A percentile compares a stretch with the other conserved stretches of the same genome.
phyloP scores from a whole-genome alignment of 495 filamentous ascomycete genomes.

The Extremus antarcticus region DNA sequence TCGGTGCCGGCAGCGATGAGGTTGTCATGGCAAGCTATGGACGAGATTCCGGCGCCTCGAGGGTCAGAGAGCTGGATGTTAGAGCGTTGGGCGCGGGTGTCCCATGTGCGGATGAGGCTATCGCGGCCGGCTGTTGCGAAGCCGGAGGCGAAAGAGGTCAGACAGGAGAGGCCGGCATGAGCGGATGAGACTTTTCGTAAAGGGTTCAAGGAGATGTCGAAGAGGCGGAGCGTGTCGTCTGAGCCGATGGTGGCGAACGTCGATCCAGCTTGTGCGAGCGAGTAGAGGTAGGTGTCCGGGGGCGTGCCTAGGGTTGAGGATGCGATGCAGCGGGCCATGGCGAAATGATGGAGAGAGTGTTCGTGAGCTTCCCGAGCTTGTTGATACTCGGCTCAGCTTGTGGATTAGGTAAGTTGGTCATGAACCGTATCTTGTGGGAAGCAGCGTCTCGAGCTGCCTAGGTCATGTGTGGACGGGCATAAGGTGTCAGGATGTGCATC shows the following conservation, averaged over 20 bases:
- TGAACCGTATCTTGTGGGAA: no score
- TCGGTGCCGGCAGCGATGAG: slow-evolving; percentile 70
- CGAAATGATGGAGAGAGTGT: not conserved
- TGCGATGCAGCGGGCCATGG: slow-evolving; percentile 11
- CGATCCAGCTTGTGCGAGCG: slow-evolving; percentile 1
- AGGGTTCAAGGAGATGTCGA: slow-evolving; percentile 33
- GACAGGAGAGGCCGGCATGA: slow-evolving; percentile 43
- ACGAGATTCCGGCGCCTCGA: slow-evolving; percentile 37
- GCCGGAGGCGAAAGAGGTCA: slow-evolving; percentile 36
- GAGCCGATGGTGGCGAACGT: slow-evolving; percentile 29
- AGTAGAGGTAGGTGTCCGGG: slow-evolving; percentile 17
- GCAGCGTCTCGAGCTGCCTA: no score
- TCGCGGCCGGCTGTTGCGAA: slow-evolving; percentile 53
- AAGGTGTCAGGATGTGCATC: no score
- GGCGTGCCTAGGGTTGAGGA: slow-evolving; percentile 6
- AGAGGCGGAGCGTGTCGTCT: slow-evolving; percentile 43
- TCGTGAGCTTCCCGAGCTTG: not conserved
- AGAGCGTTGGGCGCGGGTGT: slow-evolving; percentile 29
- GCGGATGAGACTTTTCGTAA: slow-evolving; percentile 23
- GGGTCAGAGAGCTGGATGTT: slow-evolving; percentile 1
- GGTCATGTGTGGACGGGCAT: no score
- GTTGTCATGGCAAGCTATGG: slow-evolving; percentile 53
- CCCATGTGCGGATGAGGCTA: slow-evolving; percentile 48
- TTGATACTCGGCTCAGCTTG: no score
- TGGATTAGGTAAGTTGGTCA: no score